Evolutionary conservation across 768 basidiomycete species (phyloP), one percentile per base, ranked within the genome.

Genomic region (Amanita exitialis): DNA sequence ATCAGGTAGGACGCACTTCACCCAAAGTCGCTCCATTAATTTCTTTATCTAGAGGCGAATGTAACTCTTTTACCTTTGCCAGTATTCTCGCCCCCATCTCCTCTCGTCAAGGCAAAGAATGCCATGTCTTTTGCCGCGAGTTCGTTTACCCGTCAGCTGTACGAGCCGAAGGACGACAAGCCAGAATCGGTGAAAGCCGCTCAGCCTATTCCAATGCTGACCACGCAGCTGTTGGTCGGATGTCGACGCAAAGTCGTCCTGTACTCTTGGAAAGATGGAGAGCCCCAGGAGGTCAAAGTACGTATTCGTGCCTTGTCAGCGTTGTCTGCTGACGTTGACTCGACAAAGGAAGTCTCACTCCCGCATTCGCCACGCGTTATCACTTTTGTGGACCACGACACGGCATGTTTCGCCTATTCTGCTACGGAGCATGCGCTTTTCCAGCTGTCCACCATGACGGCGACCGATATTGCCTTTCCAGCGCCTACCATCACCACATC

Each of bases 331-430:
- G 32, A 41, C n/a, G 18, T n/a, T 25, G 12, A 34, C 9, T 50
- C 18, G 30, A n/a, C 18, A 13, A 53, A 94, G 88, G 95, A 98
- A 76, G 69, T 82, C 3, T 59, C 72, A 0, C 72, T 97, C 3
- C 88, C 94, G 10, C 95, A 98, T 62, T 92, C 93, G 7, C 84
- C 96, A n/a, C 79, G 96, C 36, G 73, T 77, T 0, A 82, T 96
- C 45, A 72, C 82, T 2, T 94, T 97, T 62, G 65, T 90, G 45
- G 70, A 80, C 53, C 59, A 76, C 4, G 73, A 80, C 21, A 71
- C 71, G 1, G 71, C 78, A 7, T 85, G 86, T 56, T 80, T 93
- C 55, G 89, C 86, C 0, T 92, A 92, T 63, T 79, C 87, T n/a
- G 73, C 79, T 0, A 79, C 85, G 0, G 86, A 88, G 56, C 80